These are phyloP conservation scores for Cymbopogon citratus DNA, from an alignment of 176 grass and related monocot species.

Conservation along the genomic window DNA sequence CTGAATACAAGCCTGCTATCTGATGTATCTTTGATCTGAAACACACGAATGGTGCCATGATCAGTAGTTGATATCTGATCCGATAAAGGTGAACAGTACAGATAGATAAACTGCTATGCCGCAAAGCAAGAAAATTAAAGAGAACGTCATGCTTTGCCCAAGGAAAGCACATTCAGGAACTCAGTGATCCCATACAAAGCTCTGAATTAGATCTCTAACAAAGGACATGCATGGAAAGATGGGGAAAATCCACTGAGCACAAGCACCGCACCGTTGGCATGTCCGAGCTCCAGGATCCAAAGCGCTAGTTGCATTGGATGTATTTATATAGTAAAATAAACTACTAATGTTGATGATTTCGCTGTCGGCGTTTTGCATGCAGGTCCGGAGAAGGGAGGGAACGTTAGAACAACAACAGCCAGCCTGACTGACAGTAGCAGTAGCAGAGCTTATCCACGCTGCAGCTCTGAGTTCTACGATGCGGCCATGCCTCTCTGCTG, in stretches of 20 bases:
- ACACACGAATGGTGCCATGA: conserved; percentile 32
- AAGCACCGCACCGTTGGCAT: background rate
- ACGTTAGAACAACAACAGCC: background rate
- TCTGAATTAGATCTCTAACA: background rate
- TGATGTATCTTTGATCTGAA: background rate
- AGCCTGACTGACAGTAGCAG: conserved; percentile 15
- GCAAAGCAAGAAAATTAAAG: background rate
- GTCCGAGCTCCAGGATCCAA: conserved; percentile 6
- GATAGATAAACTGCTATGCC: background rate
- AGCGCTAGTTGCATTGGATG: background rate
- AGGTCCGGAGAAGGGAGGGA: conserved; percentile 11
- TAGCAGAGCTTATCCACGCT: conserved; percentile 29
- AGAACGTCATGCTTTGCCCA: background rate
- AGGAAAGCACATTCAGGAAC: conserved; percentile 9
- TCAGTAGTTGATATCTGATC: conserved; percentile 16
- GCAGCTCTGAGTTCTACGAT: conserved; percentile 5
- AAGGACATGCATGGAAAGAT: conserved; percentile 7
- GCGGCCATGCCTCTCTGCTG: conserved; percentile 24
- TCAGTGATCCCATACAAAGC: conserved; percentile 18
- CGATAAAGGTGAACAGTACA: conserved; percentile 29
- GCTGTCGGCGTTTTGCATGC: conserved; percentile 21
- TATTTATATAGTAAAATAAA: background rate
- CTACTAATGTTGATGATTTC: background rate
- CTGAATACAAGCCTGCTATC: background rate
- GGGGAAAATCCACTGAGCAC: background rate